A percentile compares a stretch with the other conserved stretches of the same genome.
phyloP scores from a whole-genome alignment of 768 basidiomycete genomes.

The Rhizopogon vulgaris region DNA sequence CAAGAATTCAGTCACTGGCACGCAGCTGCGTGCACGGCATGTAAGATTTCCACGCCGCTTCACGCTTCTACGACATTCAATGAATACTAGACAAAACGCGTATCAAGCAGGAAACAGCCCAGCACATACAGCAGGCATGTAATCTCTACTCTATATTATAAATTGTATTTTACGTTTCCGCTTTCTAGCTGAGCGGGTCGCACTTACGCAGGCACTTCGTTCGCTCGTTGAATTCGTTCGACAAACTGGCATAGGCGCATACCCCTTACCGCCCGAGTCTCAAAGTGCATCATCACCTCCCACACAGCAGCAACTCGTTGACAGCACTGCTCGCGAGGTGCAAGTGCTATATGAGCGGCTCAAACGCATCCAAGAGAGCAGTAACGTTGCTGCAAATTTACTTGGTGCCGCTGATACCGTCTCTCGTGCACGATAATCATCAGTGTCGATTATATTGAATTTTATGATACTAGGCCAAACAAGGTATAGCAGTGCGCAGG shows the following conservation, averaged over 20 bases:
- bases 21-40: slow-evolving; percentile 44
- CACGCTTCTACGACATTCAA: background rate
- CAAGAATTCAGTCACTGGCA: slow-evolving; percentile 42
- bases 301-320: slow-evolving; percentile 41
- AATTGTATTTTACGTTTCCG: background rate
- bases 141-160: background rate
- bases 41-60: slow-evolving; percentile 30
- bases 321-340: slow-evolving; percentile 35
- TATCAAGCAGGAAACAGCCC: slow-evolving; percentile 53
- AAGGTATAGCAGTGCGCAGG: background rate
- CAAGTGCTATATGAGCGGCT: slow-evolving; percentile 44
- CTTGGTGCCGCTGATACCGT: slow-evolving; percentile 24
- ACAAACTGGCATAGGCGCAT: slow-evolving; percentile 59
- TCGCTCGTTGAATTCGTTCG: slow-evolving; percentile 43
- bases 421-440: slow-evolving; percentile 5
- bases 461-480: background rate
- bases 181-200: slow-evolving; percentile 38
- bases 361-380: slow-evolving; percentile 51
- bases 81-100: slow-evolving; percentile 46
- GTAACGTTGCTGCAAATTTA: slow-evolving; percentile 44
- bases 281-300: slow-evolving; percentile 20
- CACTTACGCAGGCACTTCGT: slow-evolving; percentile 46
- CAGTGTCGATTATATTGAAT: background rate
- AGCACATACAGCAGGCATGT: slow-evolving; percentile 47
- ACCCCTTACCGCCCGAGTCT: slow-evolving; percentile 39